A percentile compares a stretch with the other conserved stretches of the same genome.
phyloP scores from a whole-genome alignment of 176 grass and related monocot genomes.

The Miscanthus lutarioriparius region DNA sequence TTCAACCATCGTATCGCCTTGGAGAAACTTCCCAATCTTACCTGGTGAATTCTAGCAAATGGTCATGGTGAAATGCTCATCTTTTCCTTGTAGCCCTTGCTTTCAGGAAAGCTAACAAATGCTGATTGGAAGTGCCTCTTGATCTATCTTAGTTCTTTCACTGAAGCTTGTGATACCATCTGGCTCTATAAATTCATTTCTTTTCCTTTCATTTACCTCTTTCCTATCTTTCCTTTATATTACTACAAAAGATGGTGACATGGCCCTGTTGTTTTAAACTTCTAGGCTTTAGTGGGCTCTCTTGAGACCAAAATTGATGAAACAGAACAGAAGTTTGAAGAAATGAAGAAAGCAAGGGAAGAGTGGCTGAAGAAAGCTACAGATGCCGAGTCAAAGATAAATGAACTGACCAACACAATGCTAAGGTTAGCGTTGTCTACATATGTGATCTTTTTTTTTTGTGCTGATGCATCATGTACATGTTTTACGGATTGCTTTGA shows the following conservation, averaged over 20 bases:
- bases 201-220: not conserved
- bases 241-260: constrained; percentile 20
- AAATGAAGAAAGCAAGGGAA: constrained; percentile 70
- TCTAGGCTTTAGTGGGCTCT: constrained; percentile 71
- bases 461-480: constrained; percentile 11
- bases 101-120: constrained; percentile 24
- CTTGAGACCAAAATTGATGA: constrained; percentile 84
- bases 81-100: not conserved
- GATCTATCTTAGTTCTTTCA: constrained; percentile 1
- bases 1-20: not conserved
- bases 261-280: constrained; percentile 27
- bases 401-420: constrained; percentile 78
- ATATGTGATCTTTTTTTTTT: constrained; percentile 2
- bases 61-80: constrained; percentile 23
- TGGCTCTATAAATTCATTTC: constrained; percentile 9
- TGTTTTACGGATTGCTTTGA: constrained; percentile 26
- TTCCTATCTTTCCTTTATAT: constrained; percentile 3
- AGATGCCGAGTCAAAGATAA: constrained; percentile 70
- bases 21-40: constrained; percentile 16
- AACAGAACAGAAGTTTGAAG: constrained; percentile 89
- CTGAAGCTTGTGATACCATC: constrained; percentile 17
- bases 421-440: constrained; percentile 58
- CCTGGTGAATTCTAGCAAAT: not conserved
- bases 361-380: constrained; percentile 67
- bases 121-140: not conserved